Evolutionary conservation across 2,329 filamentous ascomycete species (phyloP).

Genomic region (Penicillium sp.): DNA sequence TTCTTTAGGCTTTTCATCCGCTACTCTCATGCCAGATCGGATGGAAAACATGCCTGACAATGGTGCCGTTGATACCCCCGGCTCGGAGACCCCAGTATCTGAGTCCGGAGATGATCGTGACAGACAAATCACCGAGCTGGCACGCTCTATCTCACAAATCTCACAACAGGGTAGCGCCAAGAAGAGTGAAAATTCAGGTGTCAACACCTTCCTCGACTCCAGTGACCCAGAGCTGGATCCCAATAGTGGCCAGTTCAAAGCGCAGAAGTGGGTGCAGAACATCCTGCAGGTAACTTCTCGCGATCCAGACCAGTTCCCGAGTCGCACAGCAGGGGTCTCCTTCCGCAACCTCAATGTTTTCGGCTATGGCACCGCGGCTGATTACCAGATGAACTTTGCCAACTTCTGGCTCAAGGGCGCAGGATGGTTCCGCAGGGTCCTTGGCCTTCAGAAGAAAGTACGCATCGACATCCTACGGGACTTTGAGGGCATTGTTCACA

Average conservation of each 20-base stretch:
- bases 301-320: conserved; percentile 33
- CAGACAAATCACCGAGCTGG: conserved; percentile 28
- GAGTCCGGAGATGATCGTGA: conserved; percentile 24
- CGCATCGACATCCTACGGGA: conserved; percentile 58
- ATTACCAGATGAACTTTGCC: conserved; percentile 46
- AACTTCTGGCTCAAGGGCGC: conserved; percentile 42
- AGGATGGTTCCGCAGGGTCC: conserved; percentile 25
- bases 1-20: not conserved
- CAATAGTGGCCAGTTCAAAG: conserved; percentile 40
- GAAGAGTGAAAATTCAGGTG: conserved; percentile 4
- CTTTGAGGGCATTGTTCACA: conserved; percentile 61
- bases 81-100: not conserved
- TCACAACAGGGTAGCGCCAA: conserved; percentile 24
- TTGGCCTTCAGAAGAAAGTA: conserved; percentile 34
- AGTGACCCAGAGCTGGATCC: conserved; percentile 42
- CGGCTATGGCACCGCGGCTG: conserved; percentile 42
- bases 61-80: not conserved
- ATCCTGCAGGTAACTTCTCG: conserved; percentile 32
- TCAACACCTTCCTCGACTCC: conserved; percentile 39
- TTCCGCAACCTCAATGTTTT: conserved; percentile 47
- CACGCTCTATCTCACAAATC: conserved; percentile 30
- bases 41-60: not conserved
- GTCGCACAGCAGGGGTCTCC: conserved; percentile 39
- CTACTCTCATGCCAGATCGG: not conserved
- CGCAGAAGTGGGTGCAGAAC: conserved; percentile 47